Conservation (phyloP, 164 flowering plant genomes). For the Stephania japonica region DNA sequence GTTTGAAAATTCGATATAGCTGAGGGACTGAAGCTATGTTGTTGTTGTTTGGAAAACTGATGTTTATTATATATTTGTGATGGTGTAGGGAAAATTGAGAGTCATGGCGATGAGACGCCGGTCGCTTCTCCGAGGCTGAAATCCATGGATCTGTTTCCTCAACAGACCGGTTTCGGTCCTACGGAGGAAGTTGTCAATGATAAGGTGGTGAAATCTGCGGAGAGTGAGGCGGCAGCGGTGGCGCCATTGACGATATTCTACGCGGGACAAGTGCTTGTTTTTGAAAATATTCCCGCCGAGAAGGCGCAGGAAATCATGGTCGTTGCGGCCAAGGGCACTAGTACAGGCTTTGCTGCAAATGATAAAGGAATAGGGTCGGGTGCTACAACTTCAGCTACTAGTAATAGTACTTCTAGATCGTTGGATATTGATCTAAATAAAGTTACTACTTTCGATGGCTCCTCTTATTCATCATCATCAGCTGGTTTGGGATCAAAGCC, state of each 20-base stretch:
- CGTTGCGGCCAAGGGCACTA: conserved; percentile 38
- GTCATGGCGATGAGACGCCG: neutral
- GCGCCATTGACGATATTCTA: conserved; percentile 73
- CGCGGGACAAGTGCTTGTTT: conserved; percentile 56
- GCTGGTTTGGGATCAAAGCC: neutral
- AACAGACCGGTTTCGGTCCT: conserved; percentile 28
- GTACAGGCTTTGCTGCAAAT: no score
- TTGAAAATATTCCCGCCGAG: conserved; percentile 48
- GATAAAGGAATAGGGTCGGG: no score
- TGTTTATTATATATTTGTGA: neutral
- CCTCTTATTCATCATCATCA: neutral
- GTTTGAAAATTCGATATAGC: no score
- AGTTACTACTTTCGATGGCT: conserved; percentile 12
- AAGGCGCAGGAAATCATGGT: conserved; percentile 63
- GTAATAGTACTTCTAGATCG: neutral
- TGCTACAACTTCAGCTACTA: conserved; percentile 7
- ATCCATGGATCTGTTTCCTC: conserved; percentile 42
- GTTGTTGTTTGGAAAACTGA: no score
- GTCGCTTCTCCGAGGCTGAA: conserved; percentile 12
- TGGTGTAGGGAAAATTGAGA: neutral
- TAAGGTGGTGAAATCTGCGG: conserved; percentile 14
- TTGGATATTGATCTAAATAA: neutral
- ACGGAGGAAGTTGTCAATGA: neutral
- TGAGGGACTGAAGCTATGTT: no score
- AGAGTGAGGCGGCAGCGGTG: neutral